phyloP scores from a whole-genome alignment of 495 filamentous ascomycete species.

The Margaritispora aquatica region DNA sequence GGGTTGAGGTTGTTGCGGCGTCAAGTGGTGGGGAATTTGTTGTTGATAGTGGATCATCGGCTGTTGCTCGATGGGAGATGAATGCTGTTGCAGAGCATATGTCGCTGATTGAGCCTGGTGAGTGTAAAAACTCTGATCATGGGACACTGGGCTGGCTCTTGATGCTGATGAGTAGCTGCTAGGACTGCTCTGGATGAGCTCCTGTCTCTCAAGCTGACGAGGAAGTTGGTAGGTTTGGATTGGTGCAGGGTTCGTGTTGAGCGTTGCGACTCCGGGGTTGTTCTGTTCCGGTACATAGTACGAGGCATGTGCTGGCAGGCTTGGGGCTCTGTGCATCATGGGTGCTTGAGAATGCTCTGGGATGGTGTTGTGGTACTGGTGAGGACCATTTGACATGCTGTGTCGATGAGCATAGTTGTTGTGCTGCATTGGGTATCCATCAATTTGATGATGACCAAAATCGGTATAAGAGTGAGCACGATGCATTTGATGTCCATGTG shows the following conservation, averaged over 20 bases:
- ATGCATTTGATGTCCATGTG: conserved; percentile 27
- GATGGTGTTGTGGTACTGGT: conserved; percentile 25
- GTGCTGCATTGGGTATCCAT: conserved; percentile 32
- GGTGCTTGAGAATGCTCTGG: conserved; percentile 12
- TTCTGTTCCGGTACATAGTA: conserved; percentile 43
- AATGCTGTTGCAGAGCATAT: conserved; percentile 33
- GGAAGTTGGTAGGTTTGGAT: conserved; percentile 37
- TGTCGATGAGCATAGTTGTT: conserved; percentile 34
- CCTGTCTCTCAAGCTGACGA: conserved; percentile 37
- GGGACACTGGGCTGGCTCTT: conserved; percentile 35
- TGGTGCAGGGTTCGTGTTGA: conserved; percentile 42
- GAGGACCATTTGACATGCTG: conserved; percentile 33
- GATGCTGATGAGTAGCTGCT: conserved; percentile 43
- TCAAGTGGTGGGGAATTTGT: conserved; percentile 24
- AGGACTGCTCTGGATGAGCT: conserved; percentile 38
- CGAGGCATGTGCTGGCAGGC: conserved; percentile 22
- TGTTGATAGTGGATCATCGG: conserved; percentile 17
- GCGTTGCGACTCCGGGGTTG: conserved; percentile 45
- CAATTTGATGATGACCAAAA: conserved; percentile 37
- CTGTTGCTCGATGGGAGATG: conserved; percentile 21
- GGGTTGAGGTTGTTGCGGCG: conserved; percentile 27
- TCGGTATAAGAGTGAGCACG: conserved; percentile 38
- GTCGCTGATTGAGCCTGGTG: conserved; percentile 34
- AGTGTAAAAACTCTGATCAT: conserved; percentile 41
- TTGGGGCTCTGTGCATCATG: conserved; percentile 22